Percentiles rank a stretch among this genome's conserved stretches.
phyloP scores from a whole-genome alignment of 2,329 filamentous ascomycete species.

The Stenocarpella maydis region DNA sequence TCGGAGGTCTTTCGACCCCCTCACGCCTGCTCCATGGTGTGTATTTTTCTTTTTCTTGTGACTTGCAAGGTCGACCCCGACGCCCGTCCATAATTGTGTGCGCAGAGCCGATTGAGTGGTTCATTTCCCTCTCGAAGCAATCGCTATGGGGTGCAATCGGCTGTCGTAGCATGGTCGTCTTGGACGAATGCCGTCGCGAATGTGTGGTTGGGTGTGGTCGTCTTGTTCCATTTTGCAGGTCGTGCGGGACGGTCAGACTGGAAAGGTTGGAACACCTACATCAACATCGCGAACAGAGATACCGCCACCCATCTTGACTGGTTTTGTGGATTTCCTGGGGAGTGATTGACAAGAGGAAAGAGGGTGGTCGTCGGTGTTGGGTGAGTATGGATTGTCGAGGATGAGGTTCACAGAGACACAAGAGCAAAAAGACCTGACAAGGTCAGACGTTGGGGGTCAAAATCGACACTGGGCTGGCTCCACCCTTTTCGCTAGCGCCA shows the following conservation, averaged over 20 bases:
- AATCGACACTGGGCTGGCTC: not conserved
- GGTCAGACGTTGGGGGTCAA: slow-evolving; percentile 2
- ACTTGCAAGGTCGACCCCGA: slow-evolving; percentile 43
- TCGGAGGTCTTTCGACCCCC: slow-evolving; percentile 77
- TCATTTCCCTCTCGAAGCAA: not conserved
- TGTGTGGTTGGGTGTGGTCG: not conserved
- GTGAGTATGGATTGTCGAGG: slow-evolving; percentile 37
- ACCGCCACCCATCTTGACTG: slow-evolving; percentile 76
- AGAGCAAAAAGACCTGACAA: not conserved
- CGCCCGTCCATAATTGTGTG: slow-evolving; percentile 35
- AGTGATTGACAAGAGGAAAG: slow-evolving; percentile 24
- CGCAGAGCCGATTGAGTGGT: slow-evolving; percentile 26
- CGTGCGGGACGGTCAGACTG: slow-evolving; percentile 41
- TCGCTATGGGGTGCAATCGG: slow-evolving; percentile 30
- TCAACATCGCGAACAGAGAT: slow-evolving; percentile 86
- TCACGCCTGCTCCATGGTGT: slow-evolving; percentile 69
- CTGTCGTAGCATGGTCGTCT: slow-evolving; percentile 5
- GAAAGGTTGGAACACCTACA: slow-evolving; percentile 63
- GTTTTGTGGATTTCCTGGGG: slow-evolving; percentile 42
- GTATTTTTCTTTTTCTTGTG: slow-evolving; percentile 1
- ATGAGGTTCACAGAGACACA: not conserved
- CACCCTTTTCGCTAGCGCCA: not conserved
- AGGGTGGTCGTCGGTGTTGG: slow-evolving; percentile 51
- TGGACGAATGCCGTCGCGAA: not conserved
- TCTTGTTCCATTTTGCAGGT: slow-evolving; percentile 24